Base-by-base conservation (phyloP, 768 basidiomycete species). In the Mrakia frigida region DNA sequence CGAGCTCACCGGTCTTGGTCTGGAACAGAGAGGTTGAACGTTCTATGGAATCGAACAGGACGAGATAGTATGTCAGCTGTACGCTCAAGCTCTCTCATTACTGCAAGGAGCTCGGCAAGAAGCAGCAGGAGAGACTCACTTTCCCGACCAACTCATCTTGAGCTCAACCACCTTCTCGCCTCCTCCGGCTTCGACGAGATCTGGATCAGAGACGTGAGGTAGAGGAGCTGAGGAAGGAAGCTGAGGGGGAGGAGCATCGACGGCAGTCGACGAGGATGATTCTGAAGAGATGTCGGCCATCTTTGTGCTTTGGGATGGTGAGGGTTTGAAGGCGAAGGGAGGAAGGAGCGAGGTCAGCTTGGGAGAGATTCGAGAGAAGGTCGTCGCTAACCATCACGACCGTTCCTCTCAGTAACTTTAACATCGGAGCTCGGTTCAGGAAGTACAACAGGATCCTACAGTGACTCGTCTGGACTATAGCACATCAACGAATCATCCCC, bases 1-100 rank as follows among this genome's bases (percentile, higher is more conserved):
- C 69, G 41, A 39, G 43, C 59, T 39, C 39, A 70, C 74, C 74
- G 28, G n/a, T 75, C 74, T 68, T 75, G 67, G 23, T 75, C 74
- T 0, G 74, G 74, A 1, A 75, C 74, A 23, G 37, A 25, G 25
- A 75, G 74, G 2, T 61, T 53, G 37, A 70, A 75, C 18, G 35
- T 70, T 37, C 41, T 60, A 41, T 4, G 7, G 9, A 28, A 73
- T 1, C 53, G 6, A 73, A 39, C 6, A 18, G 25, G 41, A 73
- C 25, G 16, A 41, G 56, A 52, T 31, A 33, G 43, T 31, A 6
- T 5, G 6, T 33, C 28, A 35, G 37, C 9, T 1, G 33, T 31
- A 18, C 31, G 35, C 35, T 21, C 23, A 5, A 18, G 23, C 21
- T 35, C 2, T 25, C 23, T 23, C n/a, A 63, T 14, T 2, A 14